Conservation (phyloP, 768 basidiomycete genomes). For the Psilocybe azurescens region DNA sequence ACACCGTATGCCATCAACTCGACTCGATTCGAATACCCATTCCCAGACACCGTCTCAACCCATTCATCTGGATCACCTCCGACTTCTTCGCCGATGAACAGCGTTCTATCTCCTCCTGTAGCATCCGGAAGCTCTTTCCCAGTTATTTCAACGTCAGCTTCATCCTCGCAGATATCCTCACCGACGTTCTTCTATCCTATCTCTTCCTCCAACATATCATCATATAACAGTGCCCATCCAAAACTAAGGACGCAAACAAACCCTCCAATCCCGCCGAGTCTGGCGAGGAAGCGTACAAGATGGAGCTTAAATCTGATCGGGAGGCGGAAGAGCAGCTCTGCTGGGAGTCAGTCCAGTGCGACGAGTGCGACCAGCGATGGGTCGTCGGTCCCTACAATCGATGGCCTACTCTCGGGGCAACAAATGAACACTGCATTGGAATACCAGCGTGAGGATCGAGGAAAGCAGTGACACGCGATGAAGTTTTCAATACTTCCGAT, state of each 20-base stretch:
- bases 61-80: constrained; percentile 13
- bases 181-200: not conserved
- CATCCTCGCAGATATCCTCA: constrained; percentile 5
- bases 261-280: constrained; percentile 23
- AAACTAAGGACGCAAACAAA: constrained; percentile 18
- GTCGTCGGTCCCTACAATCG: not conserved
- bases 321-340: constrained; percentile 14
- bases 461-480: not conserved
- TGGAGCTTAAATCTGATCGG: constrained; percentile 22
- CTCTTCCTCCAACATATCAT: constrained; percentile 1
- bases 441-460: not conserved
- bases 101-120: constrained; percentile 1
- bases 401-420: not conserved
- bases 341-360: not conserved
- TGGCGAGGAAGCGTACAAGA: constrained; percentile 19
- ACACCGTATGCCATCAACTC: constrained; percentile 25
- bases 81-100: not conserved
- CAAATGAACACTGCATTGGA: not conserved
- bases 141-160: constrained; percentile 1
- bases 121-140: constrained; percentile 7
- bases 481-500: not conserved
- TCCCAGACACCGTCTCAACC: constrained; percentile 23
- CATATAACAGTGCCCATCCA: constrained; percentile 13
- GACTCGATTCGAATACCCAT: constrained; percentile 30
- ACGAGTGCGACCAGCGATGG: not conserved